Percentiles rank a stretch among this genome's conserved stretches.
phyloP scores from a whole-genome alignment of 805 yeast genomes.

The Wilhelminamyces savonicus region DNA sequence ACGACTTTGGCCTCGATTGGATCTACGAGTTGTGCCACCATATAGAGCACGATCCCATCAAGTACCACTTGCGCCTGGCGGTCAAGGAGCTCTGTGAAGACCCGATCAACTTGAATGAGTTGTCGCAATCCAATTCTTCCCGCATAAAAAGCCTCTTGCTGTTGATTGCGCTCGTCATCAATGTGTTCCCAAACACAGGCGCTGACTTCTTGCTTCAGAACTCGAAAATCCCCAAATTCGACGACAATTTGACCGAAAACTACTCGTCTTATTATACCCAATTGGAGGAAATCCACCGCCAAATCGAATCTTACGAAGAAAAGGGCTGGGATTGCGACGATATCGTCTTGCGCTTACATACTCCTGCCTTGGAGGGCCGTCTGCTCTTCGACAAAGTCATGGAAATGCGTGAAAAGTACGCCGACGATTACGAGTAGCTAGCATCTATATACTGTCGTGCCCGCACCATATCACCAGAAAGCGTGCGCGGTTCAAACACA shows the following conservation, averaged over 20 bases:
- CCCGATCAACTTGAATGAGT: conserved; percentile 30
- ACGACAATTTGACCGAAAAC: conserved; percentile 14
- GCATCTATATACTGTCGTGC: no score
- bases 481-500: no score
- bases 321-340: conserved; percentile 36
- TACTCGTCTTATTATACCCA: conserved; percentile 15
- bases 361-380: conserved; percentile 4
- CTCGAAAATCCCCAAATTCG: conserved; percentile 31
- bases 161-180: conserved; percentile 22
- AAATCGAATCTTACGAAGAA: conserved; percentile 24
- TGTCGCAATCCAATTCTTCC: conserved; percentile 13
- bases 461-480: no score
- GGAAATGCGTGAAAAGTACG: conserved; percentile 16
- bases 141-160: conserved; percentile 17
- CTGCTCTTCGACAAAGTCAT: conserved; percentile 20
- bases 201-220: conserved; percentile 29
- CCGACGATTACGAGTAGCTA: conserved; percentile 17
- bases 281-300: conserved; percentile 14
- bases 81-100: conserved; percentile 25
- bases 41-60: conserved; percentile 42
- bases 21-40: conserved; percentile 35
- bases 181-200: conserved; percentile 20
- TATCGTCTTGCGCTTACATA: conserved; percentile 27
- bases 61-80: conserved; percentile 40
- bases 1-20: conserved; percentile 21